Conservation (phyloP, 2,329 filamentous ascomycete genomes). For the Tolypocladium album region DNA sequence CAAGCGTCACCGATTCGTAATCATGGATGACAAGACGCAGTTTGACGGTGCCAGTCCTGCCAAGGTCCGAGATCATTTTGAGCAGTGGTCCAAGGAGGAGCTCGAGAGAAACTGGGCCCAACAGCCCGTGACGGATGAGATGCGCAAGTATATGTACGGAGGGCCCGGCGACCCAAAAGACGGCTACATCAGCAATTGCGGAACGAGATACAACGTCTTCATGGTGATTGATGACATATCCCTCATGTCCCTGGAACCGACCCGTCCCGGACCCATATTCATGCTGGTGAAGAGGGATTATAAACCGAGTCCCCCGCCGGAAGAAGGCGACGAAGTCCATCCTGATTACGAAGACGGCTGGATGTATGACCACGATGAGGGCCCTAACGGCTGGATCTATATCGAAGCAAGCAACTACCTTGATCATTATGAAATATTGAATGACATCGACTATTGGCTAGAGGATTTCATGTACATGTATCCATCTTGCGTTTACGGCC, state of each 20-base stretch:
- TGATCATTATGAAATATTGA: not conserved
- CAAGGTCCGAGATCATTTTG: not conserved
- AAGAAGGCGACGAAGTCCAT: not conserved
- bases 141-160: not conserved
- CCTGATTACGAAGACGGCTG: not conserved
- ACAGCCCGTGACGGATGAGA: not conserved
- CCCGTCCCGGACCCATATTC: not conserved
- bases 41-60: not conserved
- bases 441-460: not conserved
- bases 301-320: not conserved
- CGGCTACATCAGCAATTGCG: not conserved
- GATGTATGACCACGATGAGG: not conserved
- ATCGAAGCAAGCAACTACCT: not conserved
- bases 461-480: not conserved
- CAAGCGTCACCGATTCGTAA: not conserved
- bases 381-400: not conserved
- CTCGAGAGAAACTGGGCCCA: not conserved
- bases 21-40: not conserved
- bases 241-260: not conserved
- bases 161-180: not conserved
- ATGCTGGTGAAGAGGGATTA: not conserved
- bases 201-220: not conserved
- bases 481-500: not conserved
- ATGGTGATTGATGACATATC: not conserved
- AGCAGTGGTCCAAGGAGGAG: not conserved